Percentiles rank a stretch among this genome's conserved stretches.
phyloP scores from a whole-genome alignment of 345 rosid genomes.

The Eucalyptus camaldulensis region DNA sequence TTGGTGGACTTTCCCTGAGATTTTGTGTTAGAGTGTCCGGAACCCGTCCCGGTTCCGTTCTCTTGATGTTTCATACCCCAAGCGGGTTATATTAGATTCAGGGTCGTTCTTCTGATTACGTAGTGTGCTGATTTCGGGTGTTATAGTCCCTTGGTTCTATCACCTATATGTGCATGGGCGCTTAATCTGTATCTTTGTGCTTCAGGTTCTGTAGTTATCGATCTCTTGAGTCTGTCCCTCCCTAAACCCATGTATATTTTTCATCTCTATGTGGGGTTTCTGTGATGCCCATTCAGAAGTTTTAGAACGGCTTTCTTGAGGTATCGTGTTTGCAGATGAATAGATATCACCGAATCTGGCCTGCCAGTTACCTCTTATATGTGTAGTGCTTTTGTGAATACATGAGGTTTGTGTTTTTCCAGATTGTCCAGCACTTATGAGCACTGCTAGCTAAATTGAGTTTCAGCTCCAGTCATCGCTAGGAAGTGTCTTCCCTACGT shows the following conservation, averaged over 20 bases:
- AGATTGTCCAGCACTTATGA: background rate
- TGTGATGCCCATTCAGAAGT: background rate
- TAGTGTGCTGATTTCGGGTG: background rate
- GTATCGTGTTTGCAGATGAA: background rate
- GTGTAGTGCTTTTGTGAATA: background rate
- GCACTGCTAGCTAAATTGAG: background rate
- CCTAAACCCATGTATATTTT: background rate
- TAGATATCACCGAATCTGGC: background rate
- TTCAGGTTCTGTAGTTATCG: background rate
- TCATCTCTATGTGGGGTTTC: background rate
- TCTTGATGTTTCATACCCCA: background rate
- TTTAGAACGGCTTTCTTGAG: background rate
- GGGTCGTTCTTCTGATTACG: background rate
- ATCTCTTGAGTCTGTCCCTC: background rate
- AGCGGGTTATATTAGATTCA: background rate
- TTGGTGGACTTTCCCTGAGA: background rate
- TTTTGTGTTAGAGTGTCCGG: background rate
- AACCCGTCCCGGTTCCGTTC: background rate
- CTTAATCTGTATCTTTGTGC: background rate
- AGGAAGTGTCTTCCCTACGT: background rate
- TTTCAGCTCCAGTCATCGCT: background rate
- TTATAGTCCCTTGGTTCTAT: background rate
- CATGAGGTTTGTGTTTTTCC: background rate
- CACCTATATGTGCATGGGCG: background rate
- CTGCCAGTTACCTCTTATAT: background rate